Conservation (phyloP, 1,284 basidiomycete genomes). For the Inonotus hispidus region DNA sequence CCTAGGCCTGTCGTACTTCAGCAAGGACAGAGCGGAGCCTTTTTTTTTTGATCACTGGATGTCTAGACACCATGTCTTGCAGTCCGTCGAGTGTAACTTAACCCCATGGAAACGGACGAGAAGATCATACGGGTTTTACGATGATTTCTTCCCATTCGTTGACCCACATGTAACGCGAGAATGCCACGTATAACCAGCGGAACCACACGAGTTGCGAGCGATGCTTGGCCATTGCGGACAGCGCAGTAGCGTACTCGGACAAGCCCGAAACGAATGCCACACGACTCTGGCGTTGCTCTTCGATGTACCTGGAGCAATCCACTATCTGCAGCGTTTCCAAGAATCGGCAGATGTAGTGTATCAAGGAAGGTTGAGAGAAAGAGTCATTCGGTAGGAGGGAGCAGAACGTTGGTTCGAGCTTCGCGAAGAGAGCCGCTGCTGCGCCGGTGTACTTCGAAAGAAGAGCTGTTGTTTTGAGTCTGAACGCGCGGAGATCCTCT, state of each 20-base stretch:
- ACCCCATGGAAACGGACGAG: not conserved
- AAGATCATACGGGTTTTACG: not conserved
- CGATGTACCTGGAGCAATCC: slow-evolving; percentile 24
- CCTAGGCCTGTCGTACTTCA: not conserved
- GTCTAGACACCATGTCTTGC: too few species aligned
- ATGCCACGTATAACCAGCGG: slow-evolving; percentile 78
- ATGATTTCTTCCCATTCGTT: slow-evolving; percentile 67
- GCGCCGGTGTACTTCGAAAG: slow-evolving; percentile 57
- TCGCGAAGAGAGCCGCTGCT: slow-evolving; percentile 42
- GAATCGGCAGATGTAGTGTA: not conserved
- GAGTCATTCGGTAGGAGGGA: not conserved
- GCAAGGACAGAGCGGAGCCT: too few species aligned
- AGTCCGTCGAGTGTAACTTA: too few species aligned
- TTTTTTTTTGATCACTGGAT: too few species aligned
- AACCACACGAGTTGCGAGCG: slow-evolving; percentile 85
- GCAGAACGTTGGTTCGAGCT: slow-evolving; percentile 33
- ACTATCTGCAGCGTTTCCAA: slow-evolving; percentile 22
- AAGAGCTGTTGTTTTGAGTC: slow-evolving; percentile 54
- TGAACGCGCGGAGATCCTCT: slow-evolving; percentile 40
- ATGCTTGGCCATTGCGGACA: slow-evolving; percentile 74
- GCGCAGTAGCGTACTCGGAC: slow-evolving; percentile 49
- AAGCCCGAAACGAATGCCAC: slow-evolving; percentile 47
- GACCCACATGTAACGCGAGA: slow-evolving; percentile 90
- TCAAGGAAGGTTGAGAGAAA: not conserved
- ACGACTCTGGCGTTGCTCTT: slow-evolving; percentile 18